phyloP scores from a whole-genome alignment of 2,329 filamentous ascomycete genomes.

The Beauveria sp. region DNA sequence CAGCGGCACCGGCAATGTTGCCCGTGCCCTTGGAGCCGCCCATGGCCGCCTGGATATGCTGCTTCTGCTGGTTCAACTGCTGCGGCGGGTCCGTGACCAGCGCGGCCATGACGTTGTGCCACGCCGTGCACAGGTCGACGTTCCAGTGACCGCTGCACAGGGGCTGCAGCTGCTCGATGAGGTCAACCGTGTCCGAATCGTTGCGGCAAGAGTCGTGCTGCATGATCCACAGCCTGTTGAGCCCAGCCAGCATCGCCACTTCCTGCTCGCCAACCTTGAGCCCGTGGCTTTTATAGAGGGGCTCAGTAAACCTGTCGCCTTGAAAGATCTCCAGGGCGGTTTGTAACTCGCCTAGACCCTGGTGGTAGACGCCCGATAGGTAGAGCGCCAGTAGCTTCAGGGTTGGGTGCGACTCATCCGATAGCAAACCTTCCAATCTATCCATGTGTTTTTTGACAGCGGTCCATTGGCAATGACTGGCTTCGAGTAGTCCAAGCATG shows the following conservation, averaged over 20 bases:
- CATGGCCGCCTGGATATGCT: conserved; percentile 67
- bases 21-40: conserved; percentile 55
- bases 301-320: conserved; percentile 45
- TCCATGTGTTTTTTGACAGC: conserved; percentile 53
- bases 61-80: conserved; percentile 70
- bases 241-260: conserved; percentile 55
- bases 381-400: conserved; percentile 53
- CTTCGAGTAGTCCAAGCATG: conserved; percentile 62
- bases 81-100: conserved; percentile 53
- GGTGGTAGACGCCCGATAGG: conserved; percentile 65
- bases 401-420: conserved; percentile 33
- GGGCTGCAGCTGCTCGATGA: conserved; percentile 60
- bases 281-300: conserved; percentile 29
- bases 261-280: conserved; percentile 51
- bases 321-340: conserved; percentile 57
- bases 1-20: conserved; percentile 74
- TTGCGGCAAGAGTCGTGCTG: conserved; percentile 52
- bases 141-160: conserved; percentile 64
- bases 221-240: conserved; percentile 68
- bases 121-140: conserved; percentile 68
- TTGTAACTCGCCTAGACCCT: conserved; percentile 68
- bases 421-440: conserved; percentile 40
- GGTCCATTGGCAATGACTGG: conserved; percentile 63
- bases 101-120: conserved; percentile 66
- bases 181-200: conserved; percentile 47